phyloP scores from a whole-genome alignment of 805 yeast genomes.

The Candida insectorum region DNA sequence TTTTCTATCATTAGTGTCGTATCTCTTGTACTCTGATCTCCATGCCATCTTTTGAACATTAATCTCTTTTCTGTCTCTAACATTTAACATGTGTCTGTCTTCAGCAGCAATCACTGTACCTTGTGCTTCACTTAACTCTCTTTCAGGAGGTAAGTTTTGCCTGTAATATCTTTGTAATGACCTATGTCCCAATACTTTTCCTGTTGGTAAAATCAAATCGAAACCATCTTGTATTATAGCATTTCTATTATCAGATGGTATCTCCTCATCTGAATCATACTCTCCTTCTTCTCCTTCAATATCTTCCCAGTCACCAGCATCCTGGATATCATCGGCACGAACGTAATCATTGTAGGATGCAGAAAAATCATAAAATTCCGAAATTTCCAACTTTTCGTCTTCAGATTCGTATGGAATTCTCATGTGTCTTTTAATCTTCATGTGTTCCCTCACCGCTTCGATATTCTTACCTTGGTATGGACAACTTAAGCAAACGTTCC shows the following conservation, averaged over 20 bases:
- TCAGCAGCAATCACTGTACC: conserved; percentile 49
- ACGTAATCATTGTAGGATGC: conserved; percentile 47
- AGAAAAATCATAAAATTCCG: conserved; percentile 81
- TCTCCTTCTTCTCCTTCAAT: conserved; percentile 27
- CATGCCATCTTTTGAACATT: conserved; percentile 56
- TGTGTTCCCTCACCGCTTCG: conserved; percentile 87
- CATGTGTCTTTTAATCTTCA: conserved; percentile 82
- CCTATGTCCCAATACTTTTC: conserved; percentile 42
- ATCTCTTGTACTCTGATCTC: conserved; percentile 50
- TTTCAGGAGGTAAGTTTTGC: conserved; percentile 43
- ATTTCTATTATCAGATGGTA: conserved; percentile 17
- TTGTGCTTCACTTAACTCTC: conserved; percentile 43
- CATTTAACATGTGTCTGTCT: conserved; percentile 46
- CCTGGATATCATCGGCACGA: conserved; percentile 11
- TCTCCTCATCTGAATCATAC: conserved; percentile 26
- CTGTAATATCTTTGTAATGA: conserved; percentile 41
- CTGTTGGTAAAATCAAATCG: conserved; percentile 42
- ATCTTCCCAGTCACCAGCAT: conserved; percentile 40
- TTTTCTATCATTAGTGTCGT: conserved; percentile 50
- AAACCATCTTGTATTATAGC: conserved; percentile 32
- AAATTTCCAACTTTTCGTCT: conserved; percentile 70
- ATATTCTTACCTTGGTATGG: conserved; percentile 77
- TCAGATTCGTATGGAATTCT: conserved; percentile 82
- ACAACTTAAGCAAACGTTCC: conserved; percentile 82
- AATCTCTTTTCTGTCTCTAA: conserved; percentile 36